phyloP scores from a whole-genome alignment of 768 basidiomycete genomes.

The Podaxis sp. region DNA sequence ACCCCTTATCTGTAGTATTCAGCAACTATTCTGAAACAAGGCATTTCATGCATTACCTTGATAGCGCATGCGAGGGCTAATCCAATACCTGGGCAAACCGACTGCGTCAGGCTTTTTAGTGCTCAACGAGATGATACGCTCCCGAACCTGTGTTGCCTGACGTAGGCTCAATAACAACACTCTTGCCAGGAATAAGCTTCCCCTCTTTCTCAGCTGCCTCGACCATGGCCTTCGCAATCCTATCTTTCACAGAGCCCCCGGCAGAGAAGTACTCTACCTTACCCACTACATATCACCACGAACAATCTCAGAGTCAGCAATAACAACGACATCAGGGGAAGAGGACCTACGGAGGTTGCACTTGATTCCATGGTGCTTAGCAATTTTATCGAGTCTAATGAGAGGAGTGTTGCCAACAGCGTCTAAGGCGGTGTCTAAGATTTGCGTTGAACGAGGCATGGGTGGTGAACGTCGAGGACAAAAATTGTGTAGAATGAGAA shows the following conservation, averaged over 20 bases:
- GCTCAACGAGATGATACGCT: background rate
- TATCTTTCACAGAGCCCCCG: constrained; percentile 94
- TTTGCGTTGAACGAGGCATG: constrained; percentile 24
- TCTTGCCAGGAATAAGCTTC: constrained; percentile 78
- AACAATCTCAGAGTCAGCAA: background rate
- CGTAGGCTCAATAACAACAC: constrained; percentile 92
- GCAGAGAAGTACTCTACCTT: constrained; percentile 89
- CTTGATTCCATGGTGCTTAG: constrained; percentile 65
- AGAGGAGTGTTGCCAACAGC: constrained; percentile 92
- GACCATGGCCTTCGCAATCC: constrained; percentile 96
- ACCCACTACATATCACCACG: constrained; percentile 47
- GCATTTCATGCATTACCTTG: constrained; percentile 54
- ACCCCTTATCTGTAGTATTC: constrained; percentile 88
- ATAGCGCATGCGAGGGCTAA: constrained; percentile 91
- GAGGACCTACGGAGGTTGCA: constrained; percentile 80
- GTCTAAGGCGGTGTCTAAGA: constrained; percentile 77
- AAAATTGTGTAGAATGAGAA: background rate
- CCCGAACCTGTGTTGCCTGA: constrained; percentile 87
- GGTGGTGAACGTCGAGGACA: background rate
- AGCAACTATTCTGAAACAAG: constrained; percentile 34
- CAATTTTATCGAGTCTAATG: constrained; percentile 78
- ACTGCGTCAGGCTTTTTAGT: background rate
- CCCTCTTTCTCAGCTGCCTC: constrained; percentile 91
- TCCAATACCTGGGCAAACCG: constrained; percentile 65
- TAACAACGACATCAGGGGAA: background rate